These are phyloP conservation scores for Escallonia herrerae DNA, from an alignment of 129 eudicot genomes.

Conservation along the genomic window DNA sequence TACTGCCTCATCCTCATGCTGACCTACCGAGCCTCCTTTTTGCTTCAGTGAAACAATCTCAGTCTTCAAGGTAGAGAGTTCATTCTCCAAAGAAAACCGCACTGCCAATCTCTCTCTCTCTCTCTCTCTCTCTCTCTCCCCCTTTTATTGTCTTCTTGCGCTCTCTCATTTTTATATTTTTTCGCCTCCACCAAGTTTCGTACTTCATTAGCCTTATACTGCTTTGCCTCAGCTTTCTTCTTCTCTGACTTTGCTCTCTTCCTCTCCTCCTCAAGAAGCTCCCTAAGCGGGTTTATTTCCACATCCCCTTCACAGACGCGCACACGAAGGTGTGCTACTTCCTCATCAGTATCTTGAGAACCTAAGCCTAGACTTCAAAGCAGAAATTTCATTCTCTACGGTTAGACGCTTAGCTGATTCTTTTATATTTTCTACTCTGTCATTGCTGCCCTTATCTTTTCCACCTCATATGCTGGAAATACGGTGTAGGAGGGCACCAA, in stretches of 20 bases:
- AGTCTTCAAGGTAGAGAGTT: slow-evolving; percentile 40
- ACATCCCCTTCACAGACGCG: slow-evolving; percentile 31
- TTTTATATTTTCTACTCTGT: slow-evolving; percentile 27
- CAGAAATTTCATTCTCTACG: slow-evolving; percentile 46
- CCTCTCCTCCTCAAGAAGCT: slow-evolving; percentile 56
- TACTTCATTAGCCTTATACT: too few relatives aligned
- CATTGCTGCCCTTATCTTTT: slow-evolving; percentile 23
- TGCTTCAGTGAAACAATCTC: slow-evolving; percentile 30
- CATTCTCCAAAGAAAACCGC: slow-evolving; percentile 37
- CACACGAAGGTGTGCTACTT: slow-evolving; percentile 22
- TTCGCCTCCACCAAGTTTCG: slow-evolving; percentile 32
- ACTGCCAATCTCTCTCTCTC: too few relatives aligned
- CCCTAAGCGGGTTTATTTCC: slow-evolving; percentile 49
- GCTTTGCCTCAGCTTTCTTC: slow-evolving; percentile 52
- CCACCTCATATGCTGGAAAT: slow-evolving; percentile 44
- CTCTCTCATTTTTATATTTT: slow-evolving; percentile 16
- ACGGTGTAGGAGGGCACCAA: background rate
- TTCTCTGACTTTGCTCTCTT: slow-evolving; percentile 34
- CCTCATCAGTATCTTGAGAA: slow-evolving; percentile 24
- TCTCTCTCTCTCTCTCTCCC: slow-evolving; percentile 32
- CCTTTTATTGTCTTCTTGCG: slow-evolving; percentile 21
- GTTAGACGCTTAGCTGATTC: slow-evolving; percentile 27
- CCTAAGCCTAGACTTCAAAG: slow-evolving; percentile 27
- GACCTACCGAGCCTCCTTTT: slow-evolving; percentile 13
- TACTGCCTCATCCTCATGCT: slow-evolving; percentile 23